Percentiles rank a stretch among this genome's conserved stretches.
phyloP scores from a whole-genome alignment of 208 protist species.

The Trypanosoma vivax region DNA sequence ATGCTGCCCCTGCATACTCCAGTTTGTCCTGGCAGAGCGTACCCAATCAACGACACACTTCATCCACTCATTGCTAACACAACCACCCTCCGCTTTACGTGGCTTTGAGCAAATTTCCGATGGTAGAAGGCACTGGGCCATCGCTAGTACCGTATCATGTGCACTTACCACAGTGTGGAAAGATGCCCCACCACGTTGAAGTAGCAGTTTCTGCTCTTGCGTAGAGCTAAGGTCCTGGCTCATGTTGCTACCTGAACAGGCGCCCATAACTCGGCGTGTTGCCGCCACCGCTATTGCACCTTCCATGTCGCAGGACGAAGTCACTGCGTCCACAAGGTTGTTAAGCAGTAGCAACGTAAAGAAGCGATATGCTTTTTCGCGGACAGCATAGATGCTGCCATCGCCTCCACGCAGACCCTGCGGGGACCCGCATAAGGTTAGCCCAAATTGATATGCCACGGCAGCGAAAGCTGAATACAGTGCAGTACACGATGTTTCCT shows the following conservation, averaged over 20 bases:
- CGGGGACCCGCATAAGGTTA: slow-evolving; percentile 29
- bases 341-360: slow-evolving; percentile 36
- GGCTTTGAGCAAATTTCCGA: slow-evolving; percentile 1
- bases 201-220: slow-evolving; percentile 9
- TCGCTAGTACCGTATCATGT: slow-evolving; percentile 36
- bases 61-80: slow-evolving; percentile 21
- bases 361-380: slow-evolving; percentile 32
- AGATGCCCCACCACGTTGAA: slow-evolving; percentile 35
- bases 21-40: slow-evolving; percentile 20
- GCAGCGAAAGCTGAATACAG: slow-evolving; percentile 68
- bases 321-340: slow-evolving; percentile 36
- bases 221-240: slow-evolving; percentile 4
- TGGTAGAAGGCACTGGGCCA: slow-evolving; percentile 53
- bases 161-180: slow-evolving; percentile 53
- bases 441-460: slow-evolving; percentile 63
- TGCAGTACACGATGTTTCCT: slow-evolving; percentile 2
- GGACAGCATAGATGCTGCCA: slow-evolving; percentile 4
- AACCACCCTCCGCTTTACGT: slow-evolving; percentile 3
- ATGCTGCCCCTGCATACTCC: slow-evolving; percentile 13
- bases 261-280: slow-evolving; percentile 34
- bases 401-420: slow-evolving; percentile 18
- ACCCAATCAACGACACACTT: slow-evolving; percentile 15
- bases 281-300: slow-evolving; percentile 48
- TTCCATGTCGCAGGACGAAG: slow-evolving; percentile 58
- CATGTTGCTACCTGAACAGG: slow-evolving; percentile 4